Evolutionary conservation across 1,139 yeast genomes (phyloP).

Genomic region (Debaryomyces sp.): DNA sequence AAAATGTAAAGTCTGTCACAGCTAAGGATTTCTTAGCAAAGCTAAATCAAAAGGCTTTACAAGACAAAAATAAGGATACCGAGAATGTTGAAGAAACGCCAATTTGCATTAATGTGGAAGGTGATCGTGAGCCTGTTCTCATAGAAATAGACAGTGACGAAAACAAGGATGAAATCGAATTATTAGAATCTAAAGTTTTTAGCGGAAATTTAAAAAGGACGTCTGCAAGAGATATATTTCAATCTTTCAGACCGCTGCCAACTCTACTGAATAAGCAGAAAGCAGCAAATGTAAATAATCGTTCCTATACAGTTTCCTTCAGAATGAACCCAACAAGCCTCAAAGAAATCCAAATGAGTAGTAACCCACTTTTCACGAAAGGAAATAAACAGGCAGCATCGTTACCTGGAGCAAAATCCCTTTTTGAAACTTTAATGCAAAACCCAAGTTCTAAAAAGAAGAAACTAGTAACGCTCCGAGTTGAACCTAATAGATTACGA

Average conservation of each 20-base stretch:
- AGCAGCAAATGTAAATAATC: neutral
- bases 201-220: conserved; percentile 22
- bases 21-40: conserved; percentile 35
- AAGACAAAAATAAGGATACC: neutral
- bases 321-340: conserved; percentile 28
- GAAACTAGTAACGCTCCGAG: conserved; percentile 1
- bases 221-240: conserved; percentile 26
- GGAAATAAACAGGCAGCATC: conserved; percentile 18
- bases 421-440: conserved; percentile 14
- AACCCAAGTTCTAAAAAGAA: neutral
- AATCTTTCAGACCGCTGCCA: conserved; percentile 10
- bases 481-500: conserved; percentile 44
- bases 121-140: neutral
- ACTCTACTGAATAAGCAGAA: neutral
- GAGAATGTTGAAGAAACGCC: neutral
- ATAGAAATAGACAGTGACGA: conserved; percentile 16
- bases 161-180: conserved; percentile 25
- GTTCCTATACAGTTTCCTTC: conserved; percentile 25
- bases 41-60: conserved; percentile 13
- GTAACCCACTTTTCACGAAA: conserved; percentile 35
- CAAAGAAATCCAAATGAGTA: conserved; percentile 27
- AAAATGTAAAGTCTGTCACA: conserved; percentile 25
- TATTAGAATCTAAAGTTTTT: conserved; percentile 37
- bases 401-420: conserved; percentile 6
- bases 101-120: neutral